phyloP scores from a whole-genome alignment of 129 eudicot genomes.

The Deinandra increscens region DNA sequence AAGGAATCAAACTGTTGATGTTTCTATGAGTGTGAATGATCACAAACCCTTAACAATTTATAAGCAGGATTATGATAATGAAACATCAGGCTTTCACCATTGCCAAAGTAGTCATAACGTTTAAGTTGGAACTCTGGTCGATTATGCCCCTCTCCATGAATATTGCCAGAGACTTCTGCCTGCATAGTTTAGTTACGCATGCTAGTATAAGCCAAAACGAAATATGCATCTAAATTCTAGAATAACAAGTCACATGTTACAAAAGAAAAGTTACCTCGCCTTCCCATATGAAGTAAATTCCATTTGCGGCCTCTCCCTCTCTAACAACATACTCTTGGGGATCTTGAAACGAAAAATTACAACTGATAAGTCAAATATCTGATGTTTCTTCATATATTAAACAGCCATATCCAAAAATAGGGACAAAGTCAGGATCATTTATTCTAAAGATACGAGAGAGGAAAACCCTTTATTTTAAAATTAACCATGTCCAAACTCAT shows the following conservation, averaged over 20 bases:
- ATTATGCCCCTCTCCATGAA: slow-evolving; percentile 54
- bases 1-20: slow-evolving; percentile 15
- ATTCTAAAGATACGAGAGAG: not conserved
- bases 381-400: not conserved
- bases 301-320: slow-evolving; percentile 77
- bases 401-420: not conserved
- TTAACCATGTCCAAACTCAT: not conserved
- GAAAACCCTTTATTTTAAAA: not conserved
- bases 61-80: slow-evolving; percentile 6
- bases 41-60: slow-evolving; percentile 2
- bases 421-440: not conserved
- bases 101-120: slow-evolving; percentile 80
- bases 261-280: slow-evolving; percentile 64
- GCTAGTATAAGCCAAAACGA: slow-evolving; percentile 10
- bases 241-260: not conserved
- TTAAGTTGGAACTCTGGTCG: slow-evolving; percentile 77
- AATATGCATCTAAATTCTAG: slow-evolving; percentile 6
- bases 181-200: slow-evolving; percentile 27
- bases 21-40: not conserved
- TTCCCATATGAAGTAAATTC: slow-evolving; percentile 79
- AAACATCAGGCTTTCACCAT: slow-evolving; percentile 49
- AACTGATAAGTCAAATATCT: slow-evolving; percentile 9
- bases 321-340: slow-evolving; percentile 69
- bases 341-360: slow-evolving; percentile 40
- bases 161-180: slow-evolving; percentile 80